Conservation (phyloP, 2,329 filamentous ascomycete genomes). For the Coniochaeta sp. region DNA sequence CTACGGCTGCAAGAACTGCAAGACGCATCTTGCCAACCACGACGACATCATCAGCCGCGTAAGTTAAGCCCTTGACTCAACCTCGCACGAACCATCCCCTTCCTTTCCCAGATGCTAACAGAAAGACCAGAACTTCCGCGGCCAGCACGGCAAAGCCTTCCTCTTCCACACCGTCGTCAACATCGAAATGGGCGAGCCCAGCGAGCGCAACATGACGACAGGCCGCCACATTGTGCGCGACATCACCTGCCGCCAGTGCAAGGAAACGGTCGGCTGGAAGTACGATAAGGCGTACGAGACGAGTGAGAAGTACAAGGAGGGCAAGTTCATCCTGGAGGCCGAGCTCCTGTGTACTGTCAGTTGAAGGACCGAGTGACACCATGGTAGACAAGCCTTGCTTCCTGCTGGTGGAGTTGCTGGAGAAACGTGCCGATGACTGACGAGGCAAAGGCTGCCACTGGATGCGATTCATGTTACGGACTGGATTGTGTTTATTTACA, state of each 20-base stretch:
- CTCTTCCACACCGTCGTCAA: slow-evolving; percentile 95
- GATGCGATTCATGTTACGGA: background rate
- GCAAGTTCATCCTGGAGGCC: slow-evolving; percentile 92
- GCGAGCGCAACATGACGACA: slow-evolving; percentile 96
- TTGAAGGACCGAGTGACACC: slow-evolving; percentile 19
- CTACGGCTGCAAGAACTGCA: slow-evolving; percentile 91
- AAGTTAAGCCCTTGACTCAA: slow-evolving; percentile 24
- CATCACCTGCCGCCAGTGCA: slow-evolving; percentile 85
- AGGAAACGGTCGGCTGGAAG: slow-evolving; percentile 93
- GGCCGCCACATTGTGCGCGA: slow-evolving; percentile 91
- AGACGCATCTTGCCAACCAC: slow-evolving; percentile 89
- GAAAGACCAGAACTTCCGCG: slow-evolving; percentile 79
- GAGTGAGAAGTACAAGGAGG: slow-evolving; percentile 97
- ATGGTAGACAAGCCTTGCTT: background rate
- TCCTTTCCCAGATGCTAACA: background rate
- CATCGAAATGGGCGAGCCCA: slow-evolving; percentile 72
- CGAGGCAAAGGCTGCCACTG: background rate
- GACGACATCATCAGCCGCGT: slow-evolving; percentile 95
- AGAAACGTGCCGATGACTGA: background rate
- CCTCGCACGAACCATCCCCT: slow-evolving; percentile 2
- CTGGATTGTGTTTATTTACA: background rate
- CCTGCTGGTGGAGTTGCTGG: background rate
- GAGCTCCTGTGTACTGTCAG: slow-evolving; percentile 79
- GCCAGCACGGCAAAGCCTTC: slow-evolving; percentile 96
- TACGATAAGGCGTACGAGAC: slow-evolving; percentile 95